Conservation (phyloP, 768 basidiomycete species). For the Mycena metata region DNA sequence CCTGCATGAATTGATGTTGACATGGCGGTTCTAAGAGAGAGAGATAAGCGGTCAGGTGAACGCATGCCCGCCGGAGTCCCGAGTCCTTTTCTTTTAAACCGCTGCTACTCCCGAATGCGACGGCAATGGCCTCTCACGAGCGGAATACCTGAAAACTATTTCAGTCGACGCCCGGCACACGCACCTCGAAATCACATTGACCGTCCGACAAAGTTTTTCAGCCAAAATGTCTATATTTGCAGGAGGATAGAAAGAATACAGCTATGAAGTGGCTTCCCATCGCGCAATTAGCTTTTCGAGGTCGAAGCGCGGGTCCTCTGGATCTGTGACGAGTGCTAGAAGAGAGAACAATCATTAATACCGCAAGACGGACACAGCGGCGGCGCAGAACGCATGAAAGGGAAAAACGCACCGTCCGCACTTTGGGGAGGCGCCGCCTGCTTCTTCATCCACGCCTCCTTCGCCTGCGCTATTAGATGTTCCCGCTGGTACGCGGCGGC, state of each 20-base stretch:
- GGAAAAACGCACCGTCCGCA: conserved; percentile 65
- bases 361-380: conserved; percentile 10
- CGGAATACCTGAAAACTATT: neutral
- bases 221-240: conserved; percentile 35
- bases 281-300: conserved; percentile 89
- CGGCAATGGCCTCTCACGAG: neutral
- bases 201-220: conserved; percentile 11
- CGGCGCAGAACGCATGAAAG: neutral
- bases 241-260: conserved; percentile 30
- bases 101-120: too few species aligned
- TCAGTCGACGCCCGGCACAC: neutral
- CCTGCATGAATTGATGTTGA: conserved; percentile 53
- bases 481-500: conserved; percentile 81
- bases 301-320: conserved; percentile 96
- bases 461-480: conserved; percentile 86
- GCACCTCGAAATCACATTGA: conserved; percentile 24
- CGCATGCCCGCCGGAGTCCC: conserved; percentile 5
- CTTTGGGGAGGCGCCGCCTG: conserved; percentile 64
- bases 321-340: conserved; percentile 74
- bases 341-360: conserved; percentile 3
- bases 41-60: conserved; percentile 26
- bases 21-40: conserved; percentile 10
- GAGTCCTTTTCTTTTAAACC: neutral
- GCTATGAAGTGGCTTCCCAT: conserved; percentile 61
- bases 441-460: conserved; percentile 91